Conservation (phyloP, 768 basidiomycete genomes). For the Holtermannia corniformis region DNA sequence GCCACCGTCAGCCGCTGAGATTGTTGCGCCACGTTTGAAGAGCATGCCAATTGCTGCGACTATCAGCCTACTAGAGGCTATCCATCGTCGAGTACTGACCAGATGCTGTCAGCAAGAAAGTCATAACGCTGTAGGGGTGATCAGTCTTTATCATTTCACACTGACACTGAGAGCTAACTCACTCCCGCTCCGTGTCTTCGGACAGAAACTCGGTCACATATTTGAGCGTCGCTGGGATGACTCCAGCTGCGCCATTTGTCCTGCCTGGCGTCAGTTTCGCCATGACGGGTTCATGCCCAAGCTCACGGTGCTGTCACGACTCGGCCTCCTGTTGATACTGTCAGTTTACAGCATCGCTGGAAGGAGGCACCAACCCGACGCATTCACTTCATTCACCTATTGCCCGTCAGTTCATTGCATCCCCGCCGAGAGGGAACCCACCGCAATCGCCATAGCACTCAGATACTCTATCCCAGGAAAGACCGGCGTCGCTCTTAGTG, state of each 20-base stretch:
- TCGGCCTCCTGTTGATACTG: conserved; percentile 78
- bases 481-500: conserved; percentile 46
- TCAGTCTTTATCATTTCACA: neutral
- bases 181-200: conserved; percentile 77
- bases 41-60: conserved; percentile 68
- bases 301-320: conserved; percentile 71
- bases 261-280: conserved; percentile 32
- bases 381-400: conserved; percentile 81
- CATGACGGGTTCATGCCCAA: no score
- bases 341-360: no score
- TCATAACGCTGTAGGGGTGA: conserved; percentile 48
- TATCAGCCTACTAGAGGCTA: neutral
- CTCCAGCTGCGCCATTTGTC: conserved; percentile 83
- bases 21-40: conserved; percentile 94
- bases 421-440: conserved; percentile 3
- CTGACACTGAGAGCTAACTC: conserved; percentile 1
- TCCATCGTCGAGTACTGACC: conserved; percentile 45
- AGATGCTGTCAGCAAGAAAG: conserved; percentile 80
- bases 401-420: neutral
- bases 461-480: conserved; percentile 92
- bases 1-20: conserved; percentile 90
- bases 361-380: conserved; percentile 3
- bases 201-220: conserved; percentile 85
- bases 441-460: conserved; percentile 73
- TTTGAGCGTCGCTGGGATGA: conserved; percentile 72